These are phyloP conservation scores for Hippophae rhamnoides DNA, from an alignment of 306 rosid genomes.

Conservation along the genomic window DNA sequence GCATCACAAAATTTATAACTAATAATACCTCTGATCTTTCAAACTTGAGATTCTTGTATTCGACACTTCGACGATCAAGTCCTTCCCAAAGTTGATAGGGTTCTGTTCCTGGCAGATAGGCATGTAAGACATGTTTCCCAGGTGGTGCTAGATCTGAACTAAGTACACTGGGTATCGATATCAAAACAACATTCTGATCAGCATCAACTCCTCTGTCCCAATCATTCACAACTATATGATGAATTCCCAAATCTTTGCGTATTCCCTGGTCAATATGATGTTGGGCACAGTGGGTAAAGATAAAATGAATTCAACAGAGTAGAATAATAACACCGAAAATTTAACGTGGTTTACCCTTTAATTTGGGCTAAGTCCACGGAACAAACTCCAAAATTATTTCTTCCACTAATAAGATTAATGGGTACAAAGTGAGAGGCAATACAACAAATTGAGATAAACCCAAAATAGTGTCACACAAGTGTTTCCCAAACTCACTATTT, in stretches of 20 bases:
- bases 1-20: not conserved
- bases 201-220: conserved; percentile 96
- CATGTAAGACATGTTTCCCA: conserved; percentile 81
- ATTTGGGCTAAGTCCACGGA: no score
- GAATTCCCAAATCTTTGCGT: conserved; percentile 65
- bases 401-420: no score
- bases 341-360: no score
- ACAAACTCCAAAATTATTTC: no score
- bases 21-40: conserved; percentile 74
- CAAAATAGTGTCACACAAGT: no score
- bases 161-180: conserved; percentile 81
- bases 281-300: no score
- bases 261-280: conserved; percentile 43
- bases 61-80: conserved; percentile 65
- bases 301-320: no score
- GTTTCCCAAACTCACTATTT: no score
- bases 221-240: conserved; percentile 88
- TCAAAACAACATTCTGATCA: conserved; percentile 86
- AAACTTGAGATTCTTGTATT: conserved; percentile 70
- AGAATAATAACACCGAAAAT: no score
- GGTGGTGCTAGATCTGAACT: conserved; percentile 73
- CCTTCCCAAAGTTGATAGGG: conserved; percentile 82
- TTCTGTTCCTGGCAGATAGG: conserved; percentile 88
- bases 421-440: no score
- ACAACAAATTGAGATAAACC: no score